phyloP scores from a whole-genome alignment of 768 basidiomycete species.

The Mrakia gelida region DNA sequence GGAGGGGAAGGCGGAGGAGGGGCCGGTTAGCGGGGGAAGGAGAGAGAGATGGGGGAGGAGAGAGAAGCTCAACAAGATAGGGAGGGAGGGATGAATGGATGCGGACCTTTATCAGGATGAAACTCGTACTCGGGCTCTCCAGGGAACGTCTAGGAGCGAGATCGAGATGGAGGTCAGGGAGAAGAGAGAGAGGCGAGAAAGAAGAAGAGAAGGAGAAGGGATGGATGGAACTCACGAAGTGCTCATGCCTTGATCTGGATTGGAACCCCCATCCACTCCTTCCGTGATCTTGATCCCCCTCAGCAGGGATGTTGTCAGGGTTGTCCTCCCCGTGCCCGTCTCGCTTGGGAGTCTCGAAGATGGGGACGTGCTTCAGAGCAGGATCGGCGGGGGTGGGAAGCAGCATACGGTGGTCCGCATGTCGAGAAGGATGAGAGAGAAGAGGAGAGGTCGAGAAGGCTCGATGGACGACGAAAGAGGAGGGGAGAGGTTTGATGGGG shows the following conservation, averaged over 20 bases:
- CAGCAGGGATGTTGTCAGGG: constrained; percentile 15
- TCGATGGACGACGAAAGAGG: too few species aligned
- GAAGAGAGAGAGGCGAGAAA: neutral
- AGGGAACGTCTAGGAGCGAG: neutral
- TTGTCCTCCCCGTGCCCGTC: neutral
- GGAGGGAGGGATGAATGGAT: neutral
- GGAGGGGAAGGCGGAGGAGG: neutral
- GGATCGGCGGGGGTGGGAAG: too few species aligned
- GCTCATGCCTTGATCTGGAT: constrained; percentile 3
- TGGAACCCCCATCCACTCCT: constrained; percentile 24
- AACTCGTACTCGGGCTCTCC: neutral
- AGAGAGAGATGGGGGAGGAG: neutral
- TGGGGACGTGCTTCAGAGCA: neutral
- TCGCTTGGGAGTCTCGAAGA: neutral
- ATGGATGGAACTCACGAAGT: neutral
- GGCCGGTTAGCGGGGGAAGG: neutral
- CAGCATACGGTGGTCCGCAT: too few species aligned
- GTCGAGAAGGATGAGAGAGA: too few species aligned
- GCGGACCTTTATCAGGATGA: neutral
- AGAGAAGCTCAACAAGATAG: neutral
- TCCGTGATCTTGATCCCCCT: constrained; percentile 17
- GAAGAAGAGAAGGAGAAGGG: neutral
- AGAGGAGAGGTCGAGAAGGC: too few species aligned
- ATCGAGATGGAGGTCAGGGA: too few species aligned
- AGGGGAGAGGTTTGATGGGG: too few species aligned